Evolutionary conservation across 2,329 filamentous ascomycete genomes (phyloP).

Genomic region (Hypoxylon sp.): DNA sequence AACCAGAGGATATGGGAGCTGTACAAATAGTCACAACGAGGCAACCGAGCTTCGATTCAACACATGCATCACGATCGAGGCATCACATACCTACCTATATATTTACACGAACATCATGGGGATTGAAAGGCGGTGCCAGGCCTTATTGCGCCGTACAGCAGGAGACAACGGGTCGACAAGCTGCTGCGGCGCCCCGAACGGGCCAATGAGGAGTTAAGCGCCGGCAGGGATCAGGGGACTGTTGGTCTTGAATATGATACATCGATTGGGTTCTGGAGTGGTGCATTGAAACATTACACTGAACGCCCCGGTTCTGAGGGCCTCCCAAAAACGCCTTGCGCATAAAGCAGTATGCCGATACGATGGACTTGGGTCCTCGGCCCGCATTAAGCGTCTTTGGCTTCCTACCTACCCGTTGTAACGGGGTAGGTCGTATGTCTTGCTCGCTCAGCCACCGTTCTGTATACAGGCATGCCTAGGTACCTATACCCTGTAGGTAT

Average conservation of each 20-base stretch:
- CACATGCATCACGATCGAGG: background rate
- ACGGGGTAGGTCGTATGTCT: background rate
- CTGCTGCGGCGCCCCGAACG: conserved; percentile 7
- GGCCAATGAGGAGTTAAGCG: conserved; percentile 14
- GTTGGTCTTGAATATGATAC: conserved; percentile 10
- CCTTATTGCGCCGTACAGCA: background rate
- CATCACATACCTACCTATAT: background rate
- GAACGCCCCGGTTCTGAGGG: background rate
- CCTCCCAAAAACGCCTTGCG: background rate
- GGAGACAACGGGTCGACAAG: background rate
- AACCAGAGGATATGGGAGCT: background rate
- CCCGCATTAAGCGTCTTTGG: background rate
- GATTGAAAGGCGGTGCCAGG: background rate
- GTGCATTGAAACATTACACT: conserved; percentile 4
- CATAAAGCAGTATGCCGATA: background rate
- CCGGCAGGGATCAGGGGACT: conserved; percentile 14
- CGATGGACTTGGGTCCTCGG: background rate
- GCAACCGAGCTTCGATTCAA: background rate
- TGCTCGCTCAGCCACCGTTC: background rate
- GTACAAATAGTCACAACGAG: background rate
- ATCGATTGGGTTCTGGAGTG: background rate
- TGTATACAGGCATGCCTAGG: background rate
- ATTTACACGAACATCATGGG: background rate
- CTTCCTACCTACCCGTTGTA: too few species aligned
- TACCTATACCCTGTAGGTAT: background rate